Percentiles rank a stretch among this genome's conserved stretches.
These are phyloP conservation scores for Circinella umbellata DNA, from an alignment of 371 early-diverging fungal species.

Conservation along the genomic window DNA sequence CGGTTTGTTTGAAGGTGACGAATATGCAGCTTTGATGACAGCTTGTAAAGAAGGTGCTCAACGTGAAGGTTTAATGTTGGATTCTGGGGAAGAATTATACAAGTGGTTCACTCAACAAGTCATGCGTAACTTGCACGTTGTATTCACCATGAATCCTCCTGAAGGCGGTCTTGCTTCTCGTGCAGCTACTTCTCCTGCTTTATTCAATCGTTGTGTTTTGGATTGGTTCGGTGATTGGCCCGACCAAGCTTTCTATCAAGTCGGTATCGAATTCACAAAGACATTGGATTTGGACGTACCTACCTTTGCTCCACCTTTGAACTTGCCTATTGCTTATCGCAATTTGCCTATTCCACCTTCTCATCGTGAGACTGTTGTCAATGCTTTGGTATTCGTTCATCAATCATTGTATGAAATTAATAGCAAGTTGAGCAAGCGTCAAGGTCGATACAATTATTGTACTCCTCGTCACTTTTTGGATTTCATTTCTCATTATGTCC, in stretches of 20 bases:
- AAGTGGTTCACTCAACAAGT: constrained; percentile 98
- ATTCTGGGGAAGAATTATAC: constrained; percentile 95
- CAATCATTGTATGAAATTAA: constrained; percentile 89
- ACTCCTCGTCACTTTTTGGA: constrained; percentile 99
- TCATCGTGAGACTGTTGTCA: constrained; percentile 87
- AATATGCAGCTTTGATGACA: constrained; percentile 93
- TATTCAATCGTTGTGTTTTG: constrained; percentile 99
- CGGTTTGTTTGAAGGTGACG: constrained; percentile 98
- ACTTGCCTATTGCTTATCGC: constrained; percentile 82
- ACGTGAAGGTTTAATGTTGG: constrained; percentile 92
- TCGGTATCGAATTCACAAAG: constrained; percentile 94
- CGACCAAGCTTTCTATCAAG: constrained; percentile 97
- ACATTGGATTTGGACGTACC: constrained; percentile 87
- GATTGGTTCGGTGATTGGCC: constrained; percentile 99
- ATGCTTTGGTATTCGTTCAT: constrained; percentile 93
- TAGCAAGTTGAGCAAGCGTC: constrained; percentile 80
- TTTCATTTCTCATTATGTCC: constrained; percentile 93
- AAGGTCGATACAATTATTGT: constrained; percentile 82
- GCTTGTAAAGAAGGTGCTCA: constrained; percentile 95
- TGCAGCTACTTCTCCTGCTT: constrained; percentile 97
- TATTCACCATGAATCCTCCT: constrained; percentile 99
- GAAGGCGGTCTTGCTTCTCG: constrained; percentile 92
- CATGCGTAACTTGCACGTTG: constrained; percentile 96
- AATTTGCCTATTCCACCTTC: constrained; percentile 75
- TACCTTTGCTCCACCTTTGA: constrained; percentile 70